A percentile compares a stretch with the other conserved stretches of the same genome.
These are phyloP conservation scores for Bruguiera parviflora DNA, from an alignment of 345 rosid genomes.

Conservation along the genomic window DNA sequence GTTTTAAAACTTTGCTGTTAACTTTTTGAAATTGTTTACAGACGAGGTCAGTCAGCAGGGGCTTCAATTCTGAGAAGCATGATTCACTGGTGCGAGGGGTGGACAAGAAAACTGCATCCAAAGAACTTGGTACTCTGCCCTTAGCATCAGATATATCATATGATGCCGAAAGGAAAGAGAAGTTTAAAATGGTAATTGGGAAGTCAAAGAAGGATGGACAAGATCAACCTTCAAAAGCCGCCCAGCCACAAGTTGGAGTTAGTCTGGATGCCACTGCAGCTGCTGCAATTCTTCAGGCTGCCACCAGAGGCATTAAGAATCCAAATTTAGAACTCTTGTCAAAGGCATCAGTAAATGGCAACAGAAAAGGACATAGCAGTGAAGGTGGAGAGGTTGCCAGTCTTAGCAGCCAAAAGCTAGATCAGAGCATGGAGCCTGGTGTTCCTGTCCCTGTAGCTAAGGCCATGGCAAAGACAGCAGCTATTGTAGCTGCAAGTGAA, in stretches of 20 bases:
- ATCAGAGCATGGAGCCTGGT: constrained; percentile 25
- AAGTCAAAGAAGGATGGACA: constrained; percentile 60
- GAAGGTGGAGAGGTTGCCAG: constrained; percentile 35
- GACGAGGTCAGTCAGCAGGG: constrained; percentile 48
- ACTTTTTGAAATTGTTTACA: constrained; percentile 30
- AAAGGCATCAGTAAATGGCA: constrained; percentile 33
- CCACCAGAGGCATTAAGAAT: constrained; percentile 74
- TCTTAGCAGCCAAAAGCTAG: constrained; percentile 24
- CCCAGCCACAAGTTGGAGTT: constrained; percentile 50
- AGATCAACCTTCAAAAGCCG: constrained; percentile 47
- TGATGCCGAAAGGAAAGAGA: constrained; percentile 69
- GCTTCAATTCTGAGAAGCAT: constrained; percentile 38
- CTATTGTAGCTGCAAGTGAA: constrained; percentile 55
- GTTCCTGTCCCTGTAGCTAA: constrained; percentile 44
- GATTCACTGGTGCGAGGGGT: constrained; percentile 27
- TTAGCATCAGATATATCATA: constrained; percentile 53
- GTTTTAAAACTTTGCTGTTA: not conserved
- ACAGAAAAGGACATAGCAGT: constrained; percentile 34
- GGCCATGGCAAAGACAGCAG: constrained; percentile 46
- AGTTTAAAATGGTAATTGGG: constrained; percentile 69
- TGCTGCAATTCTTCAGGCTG: constrained; percentile 95
- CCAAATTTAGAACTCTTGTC: constrained; percentile 56
- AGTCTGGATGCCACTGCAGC: constrained; percentile 70
- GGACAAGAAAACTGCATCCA: constrained; percentile 44
- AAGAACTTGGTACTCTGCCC: constrained; percentile 39